Conservation (phyloP, 495 filamentous ascomycete species). For the Penicillium parvum region DNA sequence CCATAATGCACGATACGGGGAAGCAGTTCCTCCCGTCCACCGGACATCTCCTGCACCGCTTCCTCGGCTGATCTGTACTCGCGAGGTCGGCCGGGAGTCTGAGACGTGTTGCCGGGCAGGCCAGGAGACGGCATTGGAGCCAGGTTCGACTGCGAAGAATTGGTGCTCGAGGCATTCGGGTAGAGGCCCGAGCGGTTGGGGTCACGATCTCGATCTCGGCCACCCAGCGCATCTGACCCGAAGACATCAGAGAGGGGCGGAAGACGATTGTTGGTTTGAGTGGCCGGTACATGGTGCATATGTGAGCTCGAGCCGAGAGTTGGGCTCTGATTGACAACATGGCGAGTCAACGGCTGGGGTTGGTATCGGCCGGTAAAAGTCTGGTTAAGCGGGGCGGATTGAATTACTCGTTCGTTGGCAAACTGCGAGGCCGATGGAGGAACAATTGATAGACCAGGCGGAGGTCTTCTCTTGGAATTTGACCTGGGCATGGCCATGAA, state of each 20-base stretch:
- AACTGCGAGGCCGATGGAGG: slow-evolving; percentile 94
- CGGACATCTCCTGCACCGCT: slow-evolving; percentile 81
- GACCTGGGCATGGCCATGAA: slow-evolving; percentile 60
- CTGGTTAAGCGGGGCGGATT: slow-evolving; percentile 93
- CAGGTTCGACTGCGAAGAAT: slow-evolving; percentile 70
- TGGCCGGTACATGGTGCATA: slow-evolving; percentile 86
- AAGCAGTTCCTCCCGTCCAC: slow-evolving; percentile 83
- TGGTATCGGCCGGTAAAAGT: slow-evolving; percentile 90
- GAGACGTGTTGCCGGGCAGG: slow-evolving; percentile 47
- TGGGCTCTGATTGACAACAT: slow-evolving; percentile 79
- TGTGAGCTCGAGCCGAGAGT: slow-evolving; percentile 83
- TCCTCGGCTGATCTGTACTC: slow-evolving; percentile 97
- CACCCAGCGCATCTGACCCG: slow-evolving; percentile 68
- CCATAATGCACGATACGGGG: slow-evolving; percentile 94
- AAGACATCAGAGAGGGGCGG: slow-evolving; percentile 96
- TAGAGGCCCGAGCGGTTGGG: slow-evolving; percentile 39
- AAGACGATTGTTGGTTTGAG: slow-evolving; percentile 85
- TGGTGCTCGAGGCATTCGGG: slow-evolving; percentile 43
- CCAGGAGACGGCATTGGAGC: slow-evolving; percentile 69
- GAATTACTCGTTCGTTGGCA: slow-evolving; percentile 91
- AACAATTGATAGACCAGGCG: slow-evolving; percentile 90
- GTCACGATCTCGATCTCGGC: slow-evolving; percentile 40
- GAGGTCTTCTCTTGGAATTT: slow-evolving; percentile 70
- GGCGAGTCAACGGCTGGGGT: slow-evolving; percentile 74
- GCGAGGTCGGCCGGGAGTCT: slow-evolving; percentile 58